Conservation (phyloP, 164 flowering plant genomes). For the Chloranthus sessilifolius region DNA sequence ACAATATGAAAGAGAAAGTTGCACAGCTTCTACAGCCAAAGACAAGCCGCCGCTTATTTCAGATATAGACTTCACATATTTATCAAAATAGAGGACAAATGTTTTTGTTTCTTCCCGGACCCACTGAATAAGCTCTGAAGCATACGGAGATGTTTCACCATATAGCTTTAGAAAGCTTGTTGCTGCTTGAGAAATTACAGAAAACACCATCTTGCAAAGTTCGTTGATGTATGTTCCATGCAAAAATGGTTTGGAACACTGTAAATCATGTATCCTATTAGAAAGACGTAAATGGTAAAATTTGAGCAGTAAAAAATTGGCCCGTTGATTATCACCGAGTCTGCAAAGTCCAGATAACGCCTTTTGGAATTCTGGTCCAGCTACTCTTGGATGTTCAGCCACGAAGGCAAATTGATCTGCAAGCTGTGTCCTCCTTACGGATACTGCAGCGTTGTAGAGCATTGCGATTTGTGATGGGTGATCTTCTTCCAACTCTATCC, state of each 20-base stretch:
- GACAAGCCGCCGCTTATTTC: conserved; percentile 45
- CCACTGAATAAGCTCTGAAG: conserved; percentile 55
- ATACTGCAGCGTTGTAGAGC: conserved; percentile 30
- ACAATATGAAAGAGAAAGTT: conserved; percentile 43
- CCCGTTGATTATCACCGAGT: conserved; percentile 40
- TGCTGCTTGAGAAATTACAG: conserved; percentile 63
- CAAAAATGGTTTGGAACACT: conserved; percentile 25
- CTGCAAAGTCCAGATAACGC: conserved; percentile 45
- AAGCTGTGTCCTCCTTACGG: conserved; percentile 41
- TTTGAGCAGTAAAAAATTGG: conserved; percentile 43
- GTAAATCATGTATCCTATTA: conserved; percentile 29
- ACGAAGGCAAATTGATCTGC: conserved; percentile 26
- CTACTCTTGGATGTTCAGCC: conserved; percentile 44
- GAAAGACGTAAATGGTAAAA: conserved; percentile 46
- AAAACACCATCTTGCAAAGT: conserved; percentile 48
- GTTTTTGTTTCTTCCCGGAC: conserved; percentile 44
- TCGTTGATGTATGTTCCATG: conserved; percentile 30
- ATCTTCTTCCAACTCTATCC: conserved; percentile 21
- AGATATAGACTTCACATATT: conserved; percentile 37
- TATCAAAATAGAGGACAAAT: conserved; percentile 34
- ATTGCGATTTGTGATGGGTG: conserved; percentile 20
- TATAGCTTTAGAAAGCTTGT: conserved; percentile 37
- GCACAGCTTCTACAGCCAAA: conserved; percentile 37
- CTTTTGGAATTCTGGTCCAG: conserved; percentile 47
- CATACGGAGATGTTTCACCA: conserved; percentile 45